A percentile compares a stretch with the other conserved stretches of the same genome.
These are phyloP conservation scores for Saprolegnia parasitica DNA, from an alignment of 352 stramenopile genomes.

Conservation along the genomic window DNA sequence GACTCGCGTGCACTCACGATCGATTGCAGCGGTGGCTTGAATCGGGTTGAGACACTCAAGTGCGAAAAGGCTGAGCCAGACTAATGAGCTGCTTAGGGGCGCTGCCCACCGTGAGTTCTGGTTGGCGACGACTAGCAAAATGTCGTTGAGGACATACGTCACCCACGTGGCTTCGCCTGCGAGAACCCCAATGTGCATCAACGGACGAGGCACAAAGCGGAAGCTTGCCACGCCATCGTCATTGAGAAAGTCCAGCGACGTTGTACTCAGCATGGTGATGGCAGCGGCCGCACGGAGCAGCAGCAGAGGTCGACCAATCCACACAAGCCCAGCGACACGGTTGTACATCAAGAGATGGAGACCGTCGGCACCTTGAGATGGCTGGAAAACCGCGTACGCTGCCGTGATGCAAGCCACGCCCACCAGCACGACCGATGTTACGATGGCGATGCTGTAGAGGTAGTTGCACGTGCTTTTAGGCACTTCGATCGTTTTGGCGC, in stretches of 20 bases:
- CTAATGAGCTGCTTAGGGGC: not conserved
- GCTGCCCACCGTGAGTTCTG: not conserved
- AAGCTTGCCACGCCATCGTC: not conserved
- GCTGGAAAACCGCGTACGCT: not conserved
- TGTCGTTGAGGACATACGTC: constrained; percentile 16
- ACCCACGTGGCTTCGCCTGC: constrained; percentile 21
- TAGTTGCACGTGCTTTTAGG: constrained; percentile 6
- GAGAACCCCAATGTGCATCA: not conserved
- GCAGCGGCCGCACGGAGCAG: not conserved
- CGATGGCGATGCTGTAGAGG: not conserved
- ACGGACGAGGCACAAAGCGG: not conserved
- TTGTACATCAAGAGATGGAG: constrained; percentile 1
- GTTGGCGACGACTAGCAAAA: constrained; percentile 3
- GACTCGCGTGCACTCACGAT: not conserved
- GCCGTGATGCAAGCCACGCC: not conserved
- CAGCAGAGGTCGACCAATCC: not conserved
- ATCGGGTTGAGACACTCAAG: not conserved
- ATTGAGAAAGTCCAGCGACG: not conserved
- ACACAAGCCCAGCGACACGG: not conserved
- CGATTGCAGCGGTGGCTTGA: not conserved
- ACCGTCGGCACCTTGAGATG: not conserved
- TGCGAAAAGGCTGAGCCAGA: not conserved
- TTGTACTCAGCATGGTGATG: constrained; percentile 3
- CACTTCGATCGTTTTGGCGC: not conserved
- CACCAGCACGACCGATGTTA: not conserved